Base-by-base conservation (phyloP, 140 eudicot genomes). In the Flaveria floridana region DNA sequence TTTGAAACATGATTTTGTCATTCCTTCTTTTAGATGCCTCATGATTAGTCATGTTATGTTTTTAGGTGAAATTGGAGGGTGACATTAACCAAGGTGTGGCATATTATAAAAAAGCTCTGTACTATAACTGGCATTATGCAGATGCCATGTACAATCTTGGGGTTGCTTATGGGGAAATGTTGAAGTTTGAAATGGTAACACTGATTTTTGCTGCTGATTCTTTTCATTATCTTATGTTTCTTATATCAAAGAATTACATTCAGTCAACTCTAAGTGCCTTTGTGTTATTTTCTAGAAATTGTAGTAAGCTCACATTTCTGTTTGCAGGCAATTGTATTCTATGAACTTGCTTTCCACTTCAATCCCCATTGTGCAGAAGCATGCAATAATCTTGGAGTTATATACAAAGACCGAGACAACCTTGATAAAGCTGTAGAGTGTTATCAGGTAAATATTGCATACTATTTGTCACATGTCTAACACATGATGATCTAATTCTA, bases 121-220 rank as follows among this genome's bases (percentile, higher is more conserved):
- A 78, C 82, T 88, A 94, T 82, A 94, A 94, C 78, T 94, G 99
- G 99, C 99, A 87, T 81, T 94, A 94, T 76, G 99, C 99, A 19
- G 99, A 94, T 85, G 99, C 99, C 52, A 94, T 94, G 99, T 94
- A 94, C 80, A 94, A 94, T 81, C 89, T 94, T 47, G 99, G 99
- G 26, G 99, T 94, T 78, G 97, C 99, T 46, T 94, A 94, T 86
- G 99, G 99, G 26, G 99, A 94, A 87, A 83, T 94, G 97, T 93
- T 94, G 70, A 88, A 88, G 85, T 94, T 94, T 78, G 99, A 94
- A 82, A 94, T 94, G 99, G 99, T 94, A 90, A 34, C 67, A 13
- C 37, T 58, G 52, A 56, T 74, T 21, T 71, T 55, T 66, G n/a
- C 26, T 23, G 14, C 42, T 23, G 19, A 26, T 9, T n/a, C 30